Conservation (phyloP, 768 basidiomycete species). For the Hydnum rufescens region DNA sequence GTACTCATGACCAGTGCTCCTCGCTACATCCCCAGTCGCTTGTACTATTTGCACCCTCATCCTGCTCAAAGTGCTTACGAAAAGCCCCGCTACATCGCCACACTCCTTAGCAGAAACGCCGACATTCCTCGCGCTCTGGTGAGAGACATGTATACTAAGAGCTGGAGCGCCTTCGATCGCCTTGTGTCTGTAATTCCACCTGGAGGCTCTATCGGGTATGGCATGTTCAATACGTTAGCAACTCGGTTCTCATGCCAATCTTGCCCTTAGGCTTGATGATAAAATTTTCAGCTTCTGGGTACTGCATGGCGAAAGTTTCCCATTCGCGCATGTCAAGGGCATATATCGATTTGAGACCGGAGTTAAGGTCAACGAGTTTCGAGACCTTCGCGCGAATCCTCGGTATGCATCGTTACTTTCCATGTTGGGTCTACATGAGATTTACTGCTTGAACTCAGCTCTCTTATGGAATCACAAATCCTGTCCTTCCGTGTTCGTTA, state of each 20-base stretch:
- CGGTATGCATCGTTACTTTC: conserved; percentile 18
- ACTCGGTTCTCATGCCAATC: background rate
- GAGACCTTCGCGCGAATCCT: conserved; percentile 75
- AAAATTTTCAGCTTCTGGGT: conserved; percentile 84
- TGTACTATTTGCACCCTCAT: conserved; percentile 60
- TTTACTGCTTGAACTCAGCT: conserved; percentile 15
- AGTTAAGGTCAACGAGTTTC: conserved; percentile 72
- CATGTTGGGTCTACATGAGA: background rate
- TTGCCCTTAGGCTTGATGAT: conserved; percentile 49
- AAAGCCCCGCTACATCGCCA: conserved; percentile 52
- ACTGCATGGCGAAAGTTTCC: conserved; percentile 57
- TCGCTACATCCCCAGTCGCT: conserved; percentile 40
- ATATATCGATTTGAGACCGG: conserved; percentile 79
- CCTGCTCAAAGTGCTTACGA: conserved; percentile 61
- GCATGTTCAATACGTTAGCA: conserved; percentile 6
- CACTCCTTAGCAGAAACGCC: conserved; percentile 61
- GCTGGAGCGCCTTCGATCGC: conserved; percentile 81
- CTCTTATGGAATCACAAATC: conserved; percentile 64
- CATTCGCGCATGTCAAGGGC: conserved; percentile 62
- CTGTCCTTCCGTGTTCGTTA: conserved; percentile 69
- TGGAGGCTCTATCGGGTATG: conserved; percentile 72
- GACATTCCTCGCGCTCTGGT: conserved; percentile 71
- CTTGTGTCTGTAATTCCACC: conserved; percentile 80
- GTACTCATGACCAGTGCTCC: conserved; percentile 53
- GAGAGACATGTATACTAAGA: conserved; percentile 81